Base-by-base conservation (phyloP, 2,329 filamentous ascomycete genomes). In the Xylariaceae sp. region DNA sequence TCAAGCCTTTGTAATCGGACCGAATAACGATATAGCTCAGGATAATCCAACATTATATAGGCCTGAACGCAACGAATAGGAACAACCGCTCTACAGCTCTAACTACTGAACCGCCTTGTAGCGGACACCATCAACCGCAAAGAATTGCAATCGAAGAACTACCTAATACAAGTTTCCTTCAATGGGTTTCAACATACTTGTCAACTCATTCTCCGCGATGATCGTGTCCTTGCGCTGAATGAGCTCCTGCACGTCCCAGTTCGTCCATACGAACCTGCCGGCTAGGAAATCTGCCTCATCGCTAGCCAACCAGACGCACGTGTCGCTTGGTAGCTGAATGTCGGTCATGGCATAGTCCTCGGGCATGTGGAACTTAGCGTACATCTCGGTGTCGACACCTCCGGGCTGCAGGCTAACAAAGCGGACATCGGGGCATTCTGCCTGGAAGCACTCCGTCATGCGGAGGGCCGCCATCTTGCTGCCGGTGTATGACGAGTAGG, bases 361-460 rank as follows among this genome's bases (percentile, higher is more conserved):
- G n/a, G 43, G 43, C 43, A 46, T 46, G 15, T 46, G 43, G 43
- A 46, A 46, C 30, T 46, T 46, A 15, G 43, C 43, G 15, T 46
- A 46, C 43, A 46, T 46, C 26, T 32, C 43, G 15, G 43, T 46
- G 43, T 46, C 43, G 22, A 46, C 43, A 36, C 43, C 43, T 6
- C 43, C 43, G 12, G 43, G 43, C 16, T 46, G 43, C 43, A 46
- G 16, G n/a, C 43, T 46, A 5, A 46, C 43, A 26, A 46, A 46
- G 16, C 43, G 43, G 16, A 46, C 43, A 15, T 46, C 43, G 15
- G 43, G 22, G 26, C 30, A 3, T 18, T 46, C 43, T 5, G 43
- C 43, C 19, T 46, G 43, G 15, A 46, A 36, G 19, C 43, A 46
- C 30, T 46, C 43, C 3, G 43, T 46, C 26, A 46, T 32, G 13